Evolutionary conservation across 345 rosid genomes (phyloP).

Genomic region (Salix brachista): DNA sequence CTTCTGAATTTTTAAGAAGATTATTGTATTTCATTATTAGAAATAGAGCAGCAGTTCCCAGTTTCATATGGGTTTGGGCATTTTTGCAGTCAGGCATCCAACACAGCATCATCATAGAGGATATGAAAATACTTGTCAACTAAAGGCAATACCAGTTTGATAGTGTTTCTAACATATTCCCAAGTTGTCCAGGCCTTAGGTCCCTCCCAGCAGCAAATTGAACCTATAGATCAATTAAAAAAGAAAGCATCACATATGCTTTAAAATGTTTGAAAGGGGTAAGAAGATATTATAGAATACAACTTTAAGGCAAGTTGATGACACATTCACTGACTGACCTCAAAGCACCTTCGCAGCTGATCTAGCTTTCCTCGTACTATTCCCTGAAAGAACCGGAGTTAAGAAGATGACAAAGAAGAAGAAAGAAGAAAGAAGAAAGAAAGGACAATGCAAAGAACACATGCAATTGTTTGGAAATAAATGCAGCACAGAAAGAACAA

Average conservation of each 20-base stretch:
- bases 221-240: conserved; percentile 45
- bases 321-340: conserved; percentile 46
- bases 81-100: neutral
- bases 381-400: conserved; percentile 46
- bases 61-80: neutral
- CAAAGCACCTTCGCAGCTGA: conserved; percentile 87
- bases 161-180: conserved; percentile 75
- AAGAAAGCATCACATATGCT: neutral
- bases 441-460: neutral
- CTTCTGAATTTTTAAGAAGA: neutral
- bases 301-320: neutral
- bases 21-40: neutral
- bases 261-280: neutral
- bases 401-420: neutral
- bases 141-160: conserved; percentile 66
- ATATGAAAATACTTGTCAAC: neutral
- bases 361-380: conserved; percentile 96
- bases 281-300: neutral
- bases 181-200: conserved; percentile 84
- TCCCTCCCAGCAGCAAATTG: conserved; percentile 98
- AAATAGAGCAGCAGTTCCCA: neutral
- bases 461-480: neutral
- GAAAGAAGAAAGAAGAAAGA: neutral
- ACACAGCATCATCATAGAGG: neutral
- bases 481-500: neutral